A percentile compares a stretch with the other conserved stretches of the same genome.
These are phyloP conservation scores for Leishmania lainsoni DNA, from an alignment of 208 protist species.

Conservation along the genomic window DNA sequence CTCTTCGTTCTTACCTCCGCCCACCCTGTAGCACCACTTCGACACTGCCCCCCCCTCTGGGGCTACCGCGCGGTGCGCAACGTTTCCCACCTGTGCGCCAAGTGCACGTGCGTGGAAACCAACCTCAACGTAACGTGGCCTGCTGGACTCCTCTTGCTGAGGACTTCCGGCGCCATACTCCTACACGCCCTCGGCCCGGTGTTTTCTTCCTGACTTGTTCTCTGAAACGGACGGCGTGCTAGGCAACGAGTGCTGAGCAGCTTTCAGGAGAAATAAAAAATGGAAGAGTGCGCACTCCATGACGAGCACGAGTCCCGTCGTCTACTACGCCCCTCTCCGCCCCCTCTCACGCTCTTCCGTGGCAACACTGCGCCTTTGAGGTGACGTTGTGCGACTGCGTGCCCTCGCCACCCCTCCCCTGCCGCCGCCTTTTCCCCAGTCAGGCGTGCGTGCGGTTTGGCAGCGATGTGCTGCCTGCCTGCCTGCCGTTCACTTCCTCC, in stretches of 20 bases:
- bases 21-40: no score
- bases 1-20: no score
- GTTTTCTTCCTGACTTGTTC: not conserved
- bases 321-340: not conserved
- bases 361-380: no score
- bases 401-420: not conserved
- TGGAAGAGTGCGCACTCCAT: not conserved
- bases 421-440: not conserved
- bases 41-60: not conserved
- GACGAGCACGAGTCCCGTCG: not conserved
- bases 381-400: no score
- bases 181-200: no score
- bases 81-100: no score
- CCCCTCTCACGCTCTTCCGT: not conserved
- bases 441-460: not conserved
- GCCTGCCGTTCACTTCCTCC: not conserved
- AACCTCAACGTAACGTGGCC: no score
- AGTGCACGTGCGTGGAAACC: no score
- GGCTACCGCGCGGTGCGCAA: not conserved
- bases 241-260: not conserved
- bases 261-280: not conserved
- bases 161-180: no score
- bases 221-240: not conserved
- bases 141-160: no score
- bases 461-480: not conserved